These are phyloP conservation scores for Yamadazyma atlantica DNA, from an alignment of 1,139 yeast genomes.

Conservation along the genomic window DNA sequence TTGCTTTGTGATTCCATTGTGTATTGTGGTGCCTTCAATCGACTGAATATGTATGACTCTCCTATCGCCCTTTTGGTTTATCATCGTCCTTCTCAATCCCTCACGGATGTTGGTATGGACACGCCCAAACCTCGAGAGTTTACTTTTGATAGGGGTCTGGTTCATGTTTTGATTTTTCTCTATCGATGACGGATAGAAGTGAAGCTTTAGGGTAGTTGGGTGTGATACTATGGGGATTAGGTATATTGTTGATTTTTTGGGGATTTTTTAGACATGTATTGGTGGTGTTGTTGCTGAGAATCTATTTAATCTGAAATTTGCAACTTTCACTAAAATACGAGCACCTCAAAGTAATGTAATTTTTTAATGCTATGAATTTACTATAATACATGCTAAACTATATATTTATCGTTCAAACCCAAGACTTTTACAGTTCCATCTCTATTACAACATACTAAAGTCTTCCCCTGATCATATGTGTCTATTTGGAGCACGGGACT, in stretches of 20 bases:
- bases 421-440: slow-evolving; percentile 23
- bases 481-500: slow-evolving; percentile 53
- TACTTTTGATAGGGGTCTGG: too few species aligned
- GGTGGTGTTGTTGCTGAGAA: not conserved
- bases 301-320: not conserved
- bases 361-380: not conserved
- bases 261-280: not conserved
- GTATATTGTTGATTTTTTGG: not conserved
- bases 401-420: slow-evolving; percentile 6
- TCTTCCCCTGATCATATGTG: slow-evolving; percentile 30
- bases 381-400: not conserved
- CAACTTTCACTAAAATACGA: not conserved
- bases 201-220: not conserved
- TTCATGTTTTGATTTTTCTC: too few species aligned
- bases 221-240: not conserved
- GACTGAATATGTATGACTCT: not conserved
- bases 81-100: not conserved
- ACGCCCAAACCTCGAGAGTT: too few species aligned
- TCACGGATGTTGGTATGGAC: not conserved
- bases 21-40: not conserved
- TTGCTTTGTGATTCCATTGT: slow-evolving; percentile 35
- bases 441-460: slow-evolving; percentile 39
- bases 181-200: too few species aligned
- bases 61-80: too few species aligned
- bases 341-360: too few species aligned